Evolutionary conservation across 2,329 filamentous ascomycete species (phyloP), one percentile per base, ranked within the genome.

Genomic region (Epichloe coenophiala): DNA sequence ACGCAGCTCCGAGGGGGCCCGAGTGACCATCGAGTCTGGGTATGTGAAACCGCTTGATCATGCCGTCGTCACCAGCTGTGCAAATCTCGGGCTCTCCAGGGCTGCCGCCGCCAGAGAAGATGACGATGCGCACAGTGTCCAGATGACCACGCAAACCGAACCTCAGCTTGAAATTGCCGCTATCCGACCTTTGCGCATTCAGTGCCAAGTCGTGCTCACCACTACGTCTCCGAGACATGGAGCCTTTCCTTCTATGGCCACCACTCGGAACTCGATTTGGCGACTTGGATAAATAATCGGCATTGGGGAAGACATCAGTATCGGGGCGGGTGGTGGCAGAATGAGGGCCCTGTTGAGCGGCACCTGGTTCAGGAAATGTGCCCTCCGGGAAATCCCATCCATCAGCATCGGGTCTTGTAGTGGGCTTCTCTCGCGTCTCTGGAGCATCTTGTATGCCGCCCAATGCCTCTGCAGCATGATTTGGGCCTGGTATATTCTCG

Each of bases 81-180:
- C 91, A 97, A 49, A 98, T 91, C 66, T 98, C 93, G 2, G 93
- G 93, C 63, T 98, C 93, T 3, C 88, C 88, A 3, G 90, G 90
- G 61, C 89, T 96, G 54, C 93, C 93, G 41, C 93, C 93, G 23
- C 93, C 93, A 1, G 90, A 97, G 68, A 98, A 98, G 56, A 96
- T 95, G 52, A 97, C 88, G 1, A 88, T 88, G 40, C 93, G 84
- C 5, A 98, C 88, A 3, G 94, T 90, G 63, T 97, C 89, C 2
- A 98, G 76, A 65, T 98, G 93, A 2, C 93, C 93, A 48, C 91
- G 79, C 4, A 98, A 75, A 4, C 89, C 91, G 63, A 95, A 97
- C 47, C 89, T 81, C 52, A 97, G 84, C 67, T 94, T 96, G 71
- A 98, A 97, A 57, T 78, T 88, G 15, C 81, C 78, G 27, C 74